Percentiles rank a stretch among this genome's conserved stretches.
phyloP scores from a whole-genome alignment of 331 rosid species.

The Phaseolus coccineus region DNA sequence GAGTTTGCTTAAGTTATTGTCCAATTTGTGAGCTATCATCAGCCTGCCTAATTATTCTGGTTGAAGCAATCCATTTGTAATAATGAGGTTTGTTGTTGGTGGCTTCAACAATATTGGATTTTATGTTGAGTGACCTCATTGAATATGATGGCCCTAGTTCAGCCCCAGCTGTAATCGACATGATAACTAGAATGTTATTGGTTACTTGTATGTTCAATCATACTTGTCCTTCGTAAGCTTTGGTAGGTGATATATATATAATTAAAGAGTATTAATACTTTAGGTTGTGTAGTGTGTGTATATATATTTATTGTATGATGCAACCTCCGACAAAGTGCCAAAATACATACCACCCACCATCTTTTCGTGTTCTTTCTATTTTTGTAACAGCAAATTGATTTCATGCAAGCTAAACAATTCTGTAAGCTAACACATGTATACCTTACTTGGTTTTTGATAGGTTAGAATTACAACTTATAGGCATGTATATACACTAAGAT shows the following conservation, averaged over 20 bases:
- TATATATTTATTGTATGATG: too few relatives aligned
- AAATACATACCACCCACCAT: too few relatives aligned
- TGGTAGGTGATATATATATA: slow-evolving; percentile 38
- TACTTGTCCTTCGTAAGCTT: slow-evolving; percentile 25
- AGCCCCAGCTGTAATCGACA: slow-evolving; percentile 45
- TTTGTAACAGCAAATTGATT: slow-evolving; percentile 28
- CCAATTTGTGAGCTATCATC: neutral
- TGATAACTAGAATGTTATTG: slow-evolving; percentile 42
- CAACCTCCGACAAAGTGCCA: too few relatives aligned
- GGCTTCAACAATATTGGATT: neutral
- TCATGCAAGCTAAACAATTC: neutral
- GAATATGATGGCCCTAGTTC: slow-evolving; percentile 37
- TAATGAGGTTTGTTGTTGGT: neutral
- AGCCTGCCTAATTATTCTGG: slow-evolving; percentile 20
- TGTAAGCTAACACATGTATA: neutral
- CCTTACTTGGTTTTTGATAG: neutral
- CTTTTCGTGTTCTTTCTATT: slow-evolving; percentile 30
- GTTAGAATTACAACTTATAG: neutral
- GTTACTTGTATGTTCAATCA: slow-evolving; percentile 42
- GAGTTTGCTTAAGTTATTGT: neutral
- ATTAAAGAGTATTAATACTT: too few relatives aligned
- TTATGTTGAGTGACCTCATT: neutral
- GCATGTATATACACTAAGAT: too few relatives aligned
- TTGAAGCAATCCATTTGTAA: slow-evolving; percentile 31
- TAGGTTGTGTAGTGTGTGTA: too few relatives aligned